These are phyloP conservation scores for Mucor velutinosus DNA, from an alignment of 371 early-diverging fungal species.

Conservation along the genomic window DNA sequence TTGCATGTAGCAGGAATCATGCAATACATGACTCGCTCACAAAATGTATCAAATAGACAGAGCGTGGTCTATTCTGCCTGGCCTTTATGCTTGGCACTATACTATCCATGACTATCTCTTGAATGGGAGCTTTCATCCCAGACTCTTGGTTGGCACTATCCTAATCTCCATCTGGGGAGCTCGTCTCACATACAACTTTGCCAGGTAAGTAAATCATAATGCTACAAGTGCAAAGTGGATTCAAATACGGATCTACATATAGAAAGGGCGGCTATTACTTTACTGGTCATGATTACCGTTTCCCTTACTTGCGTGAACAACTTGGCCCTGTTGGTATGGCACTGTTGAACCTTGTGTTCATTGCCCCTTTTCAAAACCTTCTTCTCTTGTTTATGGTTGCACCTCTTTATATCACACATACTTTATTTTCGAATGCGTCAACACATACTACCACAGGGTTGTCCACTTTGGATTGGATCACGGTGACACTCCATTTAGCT, in stretches of 20 bases:
- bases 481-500: constrained; percentile 43
- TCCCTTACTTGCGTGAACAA: constrained; percentile 53
- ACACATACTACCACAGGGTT: constrained; percentile 13
- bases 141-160: constrained; percentile 50
- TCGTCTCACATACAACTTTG: constrained; percentile 82
- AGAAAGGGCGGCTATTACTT: constrained; percentile 81
- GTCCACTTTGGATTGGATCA: constrained; percentile 51
- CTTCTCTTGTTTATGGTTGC: constrained; percentile 64
- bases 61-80: constrained; percentile 76
- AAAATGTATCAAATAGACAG: constrained; percentile 42
- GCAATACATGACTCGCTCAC: background rate
- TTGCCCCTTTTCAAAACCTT: constrained; percentile 71
- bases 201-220: constrained; percentile 30
- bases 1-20: background rate
- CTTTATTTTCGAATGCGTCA: background rate
- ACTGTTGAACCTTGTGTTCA: constrained; percentile 74
- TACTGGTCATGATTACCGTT: constrained; percentile 78
- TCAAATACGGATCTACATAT: background rate
- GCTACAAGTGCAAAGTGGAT: background rate
- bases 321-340: constrained; percentile 62
- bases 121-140: constrained; percentile 35
- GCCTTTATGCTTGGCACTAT: constrained; percentile 61
- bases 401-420: constrained; percentile 62
- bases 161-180: constrained; percentile 76
- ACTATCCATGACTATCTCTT: constrained; percentile 46